Conservation (phyloP, 2,329 filamentous ascomycete genomes). For the Furcasterigmium sp. region DNA sequence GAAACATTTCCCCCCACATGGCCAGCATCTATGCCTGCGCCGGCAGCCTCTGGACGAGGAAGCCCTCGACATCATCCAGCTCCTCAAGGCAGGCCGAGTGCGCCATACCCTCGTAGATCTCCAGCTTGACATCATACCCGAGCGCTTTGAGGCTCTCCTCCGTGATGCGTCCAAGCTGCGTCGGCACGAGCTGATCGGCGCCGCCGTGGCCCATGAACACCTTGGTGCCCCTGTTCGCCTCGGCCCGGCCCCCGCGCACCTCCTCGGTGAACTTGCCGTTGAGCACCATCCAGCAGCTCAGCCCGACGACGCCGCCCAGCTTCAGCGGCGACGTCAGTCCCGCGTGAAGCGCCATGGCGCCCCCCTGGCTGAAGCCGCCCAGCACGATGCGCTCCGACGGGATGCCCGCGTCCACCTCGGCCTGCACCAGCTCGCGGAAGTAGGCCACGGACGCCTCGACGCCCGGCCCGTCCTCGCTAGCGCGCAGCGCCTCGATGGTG, state of each 20-base stretch:
- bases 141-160: constrained; percentile 60
- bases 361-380: constrained; percentile 82
- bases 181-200: constrained; percentile 66
- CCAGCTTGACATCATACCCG: constrained; percentile 71
- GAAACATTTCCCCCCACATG: no score
- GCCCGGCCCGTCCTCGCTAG: constrained; percentile 63
- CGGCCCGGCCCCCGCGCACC: constrained; percentile 19
- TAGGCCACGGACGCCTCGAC: constrained; percentile 69
- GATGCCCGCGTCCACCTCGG: constrained; percentile 77
- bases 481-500: constrained; percentile 21
- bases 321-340: constrained; percentile 70
- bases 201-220: constrained; percentile 90
- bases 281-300: constrained; percentile 78
- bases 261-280: constrained; percentile 37
- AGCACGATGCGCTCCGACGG: constrained; percentile 78
- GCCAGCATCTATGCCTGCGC: constrained; percentile 13
- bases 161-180: constrained; percentile 63
- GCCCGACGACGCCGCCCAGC: constrained; percentile 80
- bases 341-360: constrained; percentile 77
- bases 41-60: constrained; percentile 42
- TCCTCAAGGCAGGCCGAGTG: constrained; percentile 76
- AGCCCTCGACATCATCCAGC: constrained; percentile 72
- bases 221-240: constrained; percentile 67
- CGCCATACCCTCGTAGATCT: constrained; percentile 66
- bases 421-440: constrained; percentile 73